Conservation (phyloP, 495 filamentous ascomycete species). For the Polyplosphaeria fusca region DNA sequence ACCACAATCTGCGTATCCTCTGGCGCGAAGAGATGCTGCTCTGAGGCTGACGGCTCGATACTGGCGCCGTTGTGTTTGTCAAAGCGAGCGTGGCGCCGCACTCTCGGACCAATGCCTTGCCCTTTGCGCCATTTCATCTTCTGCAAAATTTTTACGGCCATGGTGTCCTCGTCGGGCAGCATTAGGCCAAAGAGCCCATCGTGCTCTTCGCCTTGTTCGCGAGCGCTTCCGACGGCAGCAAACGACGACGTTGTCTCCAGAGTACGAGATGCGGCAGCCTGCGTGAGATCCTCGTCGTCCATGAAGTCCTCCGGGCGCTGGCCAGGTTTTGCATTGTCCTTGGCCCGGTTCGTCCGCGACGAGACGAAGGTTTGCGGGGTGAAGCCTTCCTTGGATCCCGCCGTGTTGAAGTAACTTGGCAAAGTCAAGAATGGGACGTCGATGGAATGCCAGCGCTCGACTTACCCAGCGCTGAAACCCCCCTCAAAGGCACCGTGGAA, state of each 20-base stretch:
- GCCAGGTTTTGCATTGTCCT: conserved; percentile 56
- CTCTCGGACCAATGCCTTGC: conserved; percentile 85
- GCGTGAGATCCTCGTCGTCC: conserved; percentile 94
- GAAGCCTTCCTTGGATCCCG: conserved; percentile 98
- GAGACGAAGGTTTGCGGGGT: conserved; percentile 87
- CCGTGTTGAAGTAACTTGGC: conserved; percentile 89
- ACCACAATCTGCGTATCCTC: conserved; percentile 74
- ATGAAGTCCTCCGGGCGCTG: conserved; percentile 89
- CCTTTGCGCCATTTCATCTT: conserved; percentile 97
- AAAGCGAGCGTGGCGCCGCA: conserved; percentile 71
- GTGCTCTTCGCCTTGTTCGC: conserved; percentile 51
- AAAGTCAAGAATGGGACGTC: conserved; percentile 21
- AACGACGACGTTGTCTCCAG: conserved; percentile 71
- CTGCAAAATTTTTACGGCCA: conserved; percentile 81
- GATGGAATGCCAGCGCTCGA: neutral
- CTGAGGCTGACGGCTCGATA: conserved; percentile 20
- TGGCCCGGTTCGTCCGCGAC: conserved; percentile 73
- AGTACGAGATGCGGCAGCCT: conserved; percentile 71
- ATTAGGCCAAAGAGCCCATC: conserved; percentile 73
- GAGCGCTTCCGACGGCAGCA: conserved; percentile 70
- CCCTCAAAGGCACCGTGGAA: conserved; percentile 96
- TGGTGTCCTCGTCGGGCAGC: conserved; percentile 72
- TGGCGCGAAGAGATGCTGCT: conserved; percentile 77
- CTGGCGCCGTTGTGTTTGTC: conserved; percentile 52
- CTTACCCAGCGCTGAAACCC: conserved; percentile 91